These are phyloP conservation scores for Stentor roeselii DNA, from an alignment of 73 alveolate species.

Conservation along the genomic window DNA sequence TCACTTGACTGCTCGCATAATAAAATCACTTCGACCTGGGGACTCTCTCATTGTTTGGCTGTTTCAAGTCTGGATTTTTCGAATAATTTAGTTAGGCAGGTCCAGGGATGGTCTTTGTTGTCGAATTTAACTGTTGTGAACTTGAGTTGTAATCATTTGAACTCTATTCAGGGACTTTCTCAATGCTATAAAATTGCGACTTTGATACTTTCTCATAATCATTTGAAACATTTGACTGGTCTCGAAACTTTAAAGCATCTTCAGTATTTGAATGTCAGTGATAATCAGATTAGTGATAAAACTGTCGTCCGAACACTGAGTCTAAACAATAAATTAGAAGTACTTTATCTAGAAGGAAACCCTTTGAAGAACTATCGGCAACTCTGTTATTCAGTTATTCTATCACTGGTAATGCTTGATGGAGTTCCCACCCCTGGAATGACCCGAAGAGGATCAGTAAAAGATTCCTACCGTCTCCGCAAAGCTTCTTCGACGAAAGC, in stretches of 20 bases:
- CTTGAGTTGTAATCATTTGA: not conserved
- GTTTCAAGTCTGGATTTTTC: not conserved
- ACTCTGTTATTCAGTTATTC: not conserved
- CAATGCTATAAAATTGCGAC: not conserved
- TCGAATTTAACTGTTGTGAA: not conserved
- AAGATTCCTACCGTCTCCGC: not conserved
- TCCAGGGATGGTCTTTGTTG: not conserved
- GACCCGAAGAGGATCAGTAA: not conserved
- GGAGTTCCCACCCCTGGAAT: constrained; percentile 19
- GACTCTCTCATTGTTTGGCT: not conserved
- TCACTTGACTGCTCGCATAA: not conserved
- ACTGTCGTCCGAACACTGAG: not conserved
- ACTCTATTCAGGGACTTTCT: not conserved
- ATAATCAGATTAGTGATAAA: not conserved
- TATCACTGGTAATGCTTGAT: not conserved
- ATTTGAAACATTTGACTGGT: not conserved
- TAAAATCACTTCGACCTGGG: not conserved
- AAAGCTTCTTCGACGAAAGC: not conserved
- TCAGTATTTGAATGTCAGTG: not conserved
- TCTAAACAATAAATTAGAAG: not conserved
- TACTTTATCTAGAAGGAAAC: constrained; percentile 16
- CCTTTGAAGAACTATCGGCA: not conserved
- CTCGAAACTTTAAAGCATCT: not conserved
- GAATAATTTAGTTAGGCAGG: not conserved
- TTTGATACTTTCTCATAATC: not conserved